phyloP scores from a whole-genome alignment of 176 grass and related monocot species.

The Cenchrus purpureus region DNA sequence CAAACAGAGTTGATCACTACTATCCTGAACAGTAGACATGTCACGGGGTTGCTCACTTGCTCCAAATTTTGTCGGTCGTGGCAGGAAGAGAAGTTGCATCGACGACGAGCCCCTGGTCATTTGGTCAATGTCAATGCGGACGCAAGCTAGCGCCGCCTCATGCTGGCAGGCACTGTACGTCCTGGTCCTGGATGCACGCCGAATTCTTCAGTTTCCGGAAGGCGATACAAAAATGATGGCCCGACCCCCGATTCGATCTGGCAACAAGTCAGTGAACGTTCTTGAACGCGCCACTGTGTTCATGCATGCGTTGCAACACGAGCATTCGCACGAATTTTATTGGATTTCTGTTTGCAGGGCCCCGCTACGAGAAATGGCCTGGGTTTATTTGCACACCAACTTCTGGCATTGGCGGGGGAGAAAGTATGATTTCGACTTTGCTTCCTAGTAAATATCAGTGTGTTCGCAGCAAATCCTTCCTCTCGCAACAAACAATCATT shows the following conservation, averaged over 20 bases:
- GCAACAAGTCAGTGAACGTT: neutral
- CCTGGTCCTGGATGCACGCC: neutral
- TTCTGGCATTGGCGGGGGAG: too few relatives aligned
- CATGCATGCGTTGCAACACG: neutral
- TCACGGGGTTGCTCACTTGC: neutral
- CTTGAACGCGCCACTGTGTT: neutral
- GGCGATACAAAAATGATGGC: neutral
- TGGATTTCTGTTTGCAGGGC: neutral
- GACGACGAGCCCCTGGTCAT: neutral
- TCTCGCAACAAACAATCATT: too few relatives aligned
- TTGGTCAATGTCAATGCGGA: conserved; percentile 18
- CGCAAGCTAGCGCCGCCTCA: neutral
- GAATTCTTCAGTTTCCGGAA: neutral
- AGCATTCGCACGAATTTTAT: neutral
- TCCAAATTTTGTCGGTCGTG: conserved; percentile 4
- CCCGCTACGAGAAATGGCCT: too few relatives aligned
- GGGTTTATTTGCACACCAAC: too few relatives aligned
- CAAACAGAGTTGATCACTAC: too few relatives aligned
- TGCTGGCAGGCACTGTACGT: neutral
- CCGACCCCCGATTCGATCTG: neutral
- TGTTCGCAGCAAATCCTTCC: neutral
- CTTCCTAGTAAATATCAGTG: too few relatives aligned
- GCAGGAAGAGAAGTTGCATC: neutral
- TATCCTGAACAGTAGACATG: neutral
- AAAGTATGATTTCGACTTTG: too few relatives aligned